Conservation (phyloP, 177 flowering plant genomes). For the Telopea speciosissima region DNA sequence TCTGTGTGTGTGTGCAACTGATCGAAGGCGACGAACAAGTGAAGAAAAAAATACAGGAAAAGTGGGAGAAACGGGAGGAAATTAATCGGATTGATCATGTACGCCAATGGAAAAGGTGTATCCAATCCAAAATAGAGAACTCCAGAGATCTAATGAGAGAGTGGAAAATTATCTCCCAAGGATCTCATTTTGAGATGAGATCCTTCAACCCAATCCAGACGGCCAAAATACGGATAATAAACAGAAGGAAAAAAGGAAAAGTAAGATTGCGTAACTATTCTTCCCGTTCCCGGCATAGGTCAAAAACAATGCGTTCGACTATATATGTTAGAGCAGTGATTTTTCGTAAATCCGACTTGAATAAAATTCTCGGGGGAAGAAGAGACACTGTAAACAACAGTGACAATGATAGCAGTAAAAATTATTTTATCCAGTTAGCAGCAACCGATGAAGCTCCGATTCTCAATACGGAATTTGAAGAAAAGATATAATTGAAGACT, state of each 20-base stretch:
- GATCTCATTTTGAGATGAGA: not conserved
- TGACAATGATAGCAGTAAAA: not conserved
- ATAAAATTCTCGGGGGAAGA: not conserved
- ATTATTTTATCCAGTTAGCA: not conserved
- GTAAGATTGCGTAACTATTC: too few relatives aligned
- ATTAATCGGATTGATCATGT: not conserved
- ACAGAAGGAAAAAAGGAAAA: not conserved
- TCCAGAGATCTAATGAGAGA: not conserved
- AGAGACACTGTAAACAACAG: constrained; percentile 7
- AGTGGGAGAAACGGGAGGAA: too few relatives aligned
- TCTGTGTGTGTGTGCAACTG: too few relatives aligned
- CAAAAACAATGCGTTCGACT: too few relatives aligned
- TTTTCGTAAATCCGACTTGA: not conserved
- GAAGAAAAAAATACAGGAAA: too few relatives aligned
- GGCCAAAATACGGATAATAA: not conserved
- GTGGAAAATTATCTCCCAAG: not conserved
- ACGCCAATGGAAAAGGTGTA: not conserved
- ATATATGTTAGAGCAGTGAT: not conserved
- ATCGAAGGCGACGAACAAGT: too few relatives aligned
- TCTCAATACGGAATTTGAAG: not conserved
- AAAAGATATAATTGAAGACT: too few relatives aligned
- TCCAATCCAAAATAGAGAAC: not conserved
- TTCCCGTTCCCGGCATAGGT: too few relatives aligned
- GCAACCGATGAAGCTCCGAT: not conserved
- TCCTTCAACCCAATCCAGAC: not conserved